Conservation (phyloP, 2,329 filamentous ascomycete species). For the Niveomyces coronatus region DNA sequence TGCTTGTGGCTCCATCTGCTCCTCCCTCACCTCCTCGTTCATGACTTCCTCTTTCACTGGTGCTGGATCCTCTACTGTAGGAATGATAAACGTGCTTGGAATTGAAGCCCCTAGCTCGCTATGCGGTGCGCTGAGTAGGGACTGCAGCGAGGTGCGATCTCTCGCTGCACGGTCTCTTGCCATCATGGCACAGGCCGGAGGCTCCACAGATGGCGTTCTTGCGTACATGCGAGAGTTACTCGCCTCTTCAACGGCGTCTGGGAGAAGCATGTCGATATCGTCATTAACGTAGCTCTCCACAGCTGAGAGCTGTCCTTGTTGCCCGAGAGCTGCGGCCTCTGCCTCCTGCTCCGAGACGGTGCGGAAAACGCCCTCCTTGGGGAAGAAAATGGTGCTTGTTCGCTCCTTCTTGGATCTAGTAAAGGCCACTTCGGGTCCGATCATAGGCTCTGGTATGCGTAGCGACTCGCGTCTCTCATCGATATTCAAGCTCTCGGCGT, state of each 20-base stretch:
- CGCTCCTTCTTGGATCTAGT: conserved; percentile 28
- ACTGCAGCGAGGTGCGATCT: conserved; percentile 48
- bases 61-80: conserved; percentile 20
- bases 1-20: too few species aligned
- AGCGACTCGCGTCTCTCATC: conserved; percentile 13
- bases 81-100: conserved; percentile 31
- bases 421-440: conserved; percentile 9
- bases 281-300: conserved; percentile 17
- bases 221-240: conserved; percentile 34
- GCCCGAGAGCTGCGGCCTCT: conserved; percentile 35
- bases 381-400: conserved; percentile 47
- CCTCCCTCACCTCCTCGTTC: conserved; percentile 2
- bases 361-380: conserved; percentile 53
- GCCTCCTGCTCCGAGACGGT: conserved; percentile 46
- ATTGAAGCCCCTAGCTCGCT: conserved; percentile 24
- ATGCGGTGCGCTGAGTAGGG: conserved; percentile 48
- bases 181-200: conserved; percentile 46
- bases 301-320: conserved; percentile 16
- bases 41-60: not conserved
- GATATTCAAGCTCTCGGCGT: not conserved
- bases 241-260: conserved; percentile 20
- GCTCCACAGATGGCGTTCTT: conserved; percentile 52
- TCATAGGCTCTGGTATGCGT: conserved; percentile 1
- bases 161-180: conserved; percentile 44
- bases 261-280: conserved; percentile 11